These are phyloP conservation scores for Leucosporidium scottii DNA, from an alignment of 768 basidiomycete species.

Conservation along the genomic window DNA sequence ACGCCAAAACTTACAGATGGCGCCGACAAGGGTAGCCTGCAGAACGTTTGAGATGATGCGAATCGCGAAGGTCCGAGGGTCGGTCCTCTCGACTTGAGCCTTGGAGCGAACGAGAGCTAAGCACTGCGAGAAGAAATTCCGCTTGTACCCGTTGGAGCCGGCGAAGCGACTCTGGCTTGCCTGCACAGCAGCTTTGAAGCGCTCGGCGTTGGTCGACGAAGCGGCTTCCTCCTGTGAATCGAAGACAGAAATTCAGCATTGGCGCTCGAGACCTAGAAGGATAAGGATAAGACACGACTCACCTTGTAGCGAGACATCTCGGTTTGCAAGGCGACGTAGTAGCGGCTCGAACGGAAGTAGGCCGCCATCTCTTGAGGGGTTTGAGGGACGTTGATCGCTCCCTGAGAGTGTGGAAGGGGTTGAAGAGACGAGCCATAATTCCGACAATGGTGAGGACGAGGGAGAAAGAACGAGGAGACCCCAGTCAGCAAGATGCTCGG, in stretches of 20 bases:
- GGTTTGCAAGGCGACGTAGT: neutral
- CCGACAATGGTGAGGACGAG: too few species aligned
- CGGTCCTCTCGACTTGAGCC: constrained; percentile 47
- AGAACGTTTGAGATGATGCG: constrained; percentile 38
- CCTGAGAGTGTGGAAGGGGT: neutral
- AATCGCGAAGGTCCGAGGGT: constrained; percentile 36
- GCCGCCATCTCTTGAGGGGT: constrained; percentile 47
- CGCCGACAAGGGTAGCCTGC: constrained; percentile 55
- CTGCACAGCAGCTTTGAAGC: constrained; percentile 7
- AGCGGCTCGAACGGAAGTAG: constrained; percentile 42
- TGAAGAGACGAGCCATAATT: too few species aligned
- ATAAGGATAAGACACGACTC: too few species aligned
- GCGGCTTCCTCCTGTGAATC: neutral
- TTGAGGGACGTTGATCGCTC: constrained; percentile 40
- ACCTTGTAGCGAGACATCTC: constrained; percentile 4
- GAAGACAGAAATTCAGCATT: neutral
- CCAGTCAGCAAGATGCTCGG: too few species aligned
- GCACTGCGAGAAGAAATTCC: constrained; percentile 48
- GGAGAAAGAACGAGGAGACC: too few species aligned
- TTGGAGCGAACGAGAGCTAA: constrained; percentile 47
- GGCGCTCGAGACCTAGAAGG: too few species aligned
- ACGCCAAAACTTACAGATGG: constrained; percentile 52
- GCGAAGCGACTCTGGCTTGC: constrained; percentile 7
- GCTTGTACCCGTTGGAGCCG: constrained; percentile 45
- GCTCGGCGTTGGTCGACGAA: constrained; percentile 1